Conservation (phyloP, 768 basidiomycete species). For the Russula emetica region DNA sequence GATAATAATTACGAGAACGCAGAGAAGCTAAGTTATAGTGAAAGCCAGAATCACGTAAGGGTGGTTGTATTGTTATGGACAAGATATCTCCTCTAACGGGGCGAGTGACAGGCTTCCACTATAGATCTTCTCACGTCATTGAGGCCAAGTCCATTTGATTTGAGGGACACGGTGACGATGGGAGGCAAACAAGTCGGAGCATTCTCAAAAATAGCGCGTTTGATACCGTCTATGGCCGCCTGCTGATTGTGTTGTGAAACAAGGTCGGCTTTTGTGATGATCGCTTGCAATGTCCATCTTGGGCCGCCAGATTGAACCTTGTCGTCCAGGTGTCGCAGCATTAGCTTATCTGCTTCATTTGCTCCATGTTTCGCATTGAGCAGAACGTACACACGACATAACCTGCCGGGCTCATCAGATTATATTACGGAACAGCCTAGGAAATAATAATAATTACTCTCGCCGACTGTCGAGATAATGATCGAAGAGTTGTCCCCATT, state of each 20-base stretch:
- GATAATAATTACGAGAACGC: not conserved
- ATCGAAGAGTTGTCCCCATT: conserved; percentile 72
- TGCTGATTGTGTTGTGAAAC: conserved; percentile 37
- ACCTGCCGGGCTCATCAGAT: conserved; percentile 39
- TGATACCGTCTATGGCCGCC: conserved; percentile 41
- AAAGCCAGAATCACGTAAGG: conserved; percentile 18
- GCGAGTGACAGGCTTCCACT: conserved; percentile 50
- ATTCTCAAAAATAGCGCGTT: conserved; percentile 47
- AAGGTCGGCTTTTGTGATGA: conserved; percentile 68
- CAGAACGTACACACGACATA: conserved; percentile 66
- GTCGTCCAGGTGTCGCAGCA: conserved; percentile 53
- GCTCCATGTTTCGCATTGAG: conserved; percentile 66
- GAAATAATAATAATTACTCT: conserved; percentile 45
- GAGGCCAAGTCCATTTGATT: conserved; percentile 52
- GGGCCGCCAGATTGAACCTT: conserved; percentile 37
- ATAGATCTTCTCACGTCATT: conserved; percentile 56
- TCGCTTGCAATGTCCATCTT: conserved; percentile 59
- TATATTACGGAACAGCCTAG: too few relatives aligned
- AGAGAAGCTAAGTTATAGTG: not conserved
- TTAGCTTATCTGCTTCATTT: conserved; percentile 50
- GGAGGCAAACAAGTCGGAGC: conserved; percentile 63
- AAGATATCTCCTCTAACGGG: not conserved
- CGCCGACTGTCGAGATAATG: conserved; percentile 56
- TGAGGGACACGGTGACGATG: conserved; percentile 49
- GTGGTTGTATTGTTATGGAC: not conserved